phyloP scores from a whole-genome alignment of 2,329 filamentous ascomycete genomes.

The Plenodomus lindquistii region DNA sequence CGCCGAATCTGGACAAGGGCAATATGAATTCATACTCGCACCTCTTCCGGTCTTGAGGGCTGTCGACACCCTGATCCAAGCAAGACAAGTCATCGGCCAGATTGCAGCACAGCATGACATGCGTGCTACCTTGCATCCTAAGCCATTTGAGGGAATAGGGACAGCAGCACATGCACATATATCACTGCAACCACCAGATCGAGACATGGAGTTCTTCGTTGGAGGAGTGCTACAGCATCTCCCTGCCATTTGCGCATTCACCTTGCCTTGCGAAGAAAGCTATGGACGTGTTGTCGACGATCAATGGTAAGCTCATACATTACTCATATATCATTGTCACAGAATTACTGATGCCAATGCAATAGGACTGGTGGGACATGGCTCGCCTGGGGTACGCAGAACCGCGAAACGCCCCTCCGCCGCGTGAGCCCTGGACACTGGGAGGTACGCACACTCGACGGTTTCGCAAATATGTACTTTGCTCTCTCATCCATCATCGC shows the following conservation, averaged over 20 bases:
- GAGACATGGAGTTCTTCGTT: slow-evolving; percentile 68
- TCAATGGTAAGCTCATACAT: slow-evolving; percentile 52
- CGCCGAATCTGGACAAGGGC: slow-evolving; percentile 71
- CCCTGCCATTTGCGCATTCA: slow-evolving; percentile 68
- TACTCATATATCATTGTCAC: slow-evolving; percentile 1
- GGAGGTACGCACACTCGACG: slow-evolving; percentile 80
- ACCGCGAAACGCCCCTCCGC: slow-evolving; percentile 74
- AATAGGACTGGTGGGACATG: slow-evolving; percentile 47
- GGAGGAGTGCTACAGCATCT: slow-evolving; percentile 71
- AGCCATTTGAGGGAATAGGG: slow-evolving; percentile 65
- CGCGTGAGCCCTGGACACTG: slow-evolving; percentile 70
- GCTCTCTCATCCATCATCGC: slow-evolving; percentile 64
- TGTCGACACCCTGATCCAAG: slow-evolving; percentile 71
- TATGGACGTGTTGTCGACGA: slow-evolving; percentile 71
- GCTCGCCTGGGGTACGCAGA: slow-evolving; percentile 81
- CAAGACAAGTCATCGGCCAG: slow-evolving; percentile 69
- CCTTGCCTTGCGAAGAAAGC: slow-evolving; percentile 66
- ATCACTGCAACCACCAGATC: slow-evolving; percentile 60
- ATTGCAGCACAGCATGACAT: slow-evolving; percentile 66
- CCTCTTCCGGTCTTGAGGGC: slow-evolving; percentile 66
- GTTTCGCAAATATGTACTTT: slow-evolving; percentile 77
- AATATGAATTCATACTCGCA: slow-evolving; percentile 77
- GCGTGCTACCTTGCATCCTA: slow-evolving; percentile 73
- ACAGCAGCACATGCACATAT: slow-evolving; percentile 73
- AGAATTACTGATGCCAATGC: background rate